Percentiles rank a stretch among this genome's conserved stretches.
phyloP scores from a whole-genome alignment of 2,329 filamentous ascomycete genomes.

The Emmonsia crescens region DNA sequence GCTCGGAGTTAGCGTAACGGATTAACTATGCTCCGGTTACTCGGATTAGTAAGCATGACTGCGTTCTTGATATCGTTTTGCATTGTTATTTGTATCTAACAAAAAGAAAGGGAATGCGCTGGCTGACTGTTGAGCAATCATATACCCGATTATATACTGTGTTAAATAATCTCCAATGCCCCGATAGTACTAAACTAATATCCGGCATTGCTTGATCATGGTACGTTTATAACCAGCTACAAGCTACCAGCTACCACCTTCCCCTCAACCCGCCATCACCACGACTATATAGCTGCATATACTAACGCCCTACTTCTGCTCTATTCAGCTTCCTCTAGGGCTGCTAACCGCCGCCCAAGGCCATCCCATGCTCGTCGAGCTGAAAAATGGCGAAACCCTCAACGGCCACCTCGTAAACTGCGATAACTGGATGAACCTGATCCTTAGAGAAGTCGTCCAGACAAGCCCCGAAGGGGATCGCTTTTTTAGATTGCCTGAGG shows the following conservation, averaged over 20 bases:
- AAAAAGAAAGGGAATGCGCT: neutral
- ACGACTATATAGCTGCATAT: neutral
- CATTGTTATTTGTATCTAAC: neutral
- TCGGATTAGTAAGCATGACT: neutral
- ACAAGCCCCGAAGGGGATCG: constrained; percentile 91
- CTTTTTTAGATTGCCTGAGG: constrained; percentile 83
- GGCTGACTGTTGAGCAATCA: neutral
- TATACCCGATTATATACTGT: neutral
- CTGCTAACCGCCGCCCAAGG: constrained; percentile 92
- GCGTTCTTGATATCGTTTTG: too few relatives aligned
- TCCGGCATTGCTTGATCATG: neutral
- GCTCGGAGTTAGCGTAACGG: neutral
- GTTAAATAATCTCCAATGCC: neutral
- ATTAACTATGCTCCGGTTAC: neutral
- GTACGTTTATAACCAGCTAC: neutral
- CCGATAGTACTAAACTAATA: neutral
- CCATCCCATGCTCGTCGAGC: constrained; percentile 94
- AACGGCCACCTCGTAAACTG: constrained; percentile 94
- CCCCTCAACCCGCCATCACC: neutral
- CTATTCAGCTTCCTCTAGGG: constrained; percentile 52
- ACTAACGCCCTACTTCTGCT: neutral
- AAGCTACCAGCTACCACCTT: neutral
- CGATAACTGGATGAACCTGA: constrained; percentile 99
- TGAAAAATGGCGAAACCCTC: constrained; percentile 94
- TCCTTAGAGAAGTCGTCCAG: constrained; percentile 91